phyloP scores from a whole-genome alignment of 1,284 basidiomycete species.

The Pseudozyma sp. region DNA sequence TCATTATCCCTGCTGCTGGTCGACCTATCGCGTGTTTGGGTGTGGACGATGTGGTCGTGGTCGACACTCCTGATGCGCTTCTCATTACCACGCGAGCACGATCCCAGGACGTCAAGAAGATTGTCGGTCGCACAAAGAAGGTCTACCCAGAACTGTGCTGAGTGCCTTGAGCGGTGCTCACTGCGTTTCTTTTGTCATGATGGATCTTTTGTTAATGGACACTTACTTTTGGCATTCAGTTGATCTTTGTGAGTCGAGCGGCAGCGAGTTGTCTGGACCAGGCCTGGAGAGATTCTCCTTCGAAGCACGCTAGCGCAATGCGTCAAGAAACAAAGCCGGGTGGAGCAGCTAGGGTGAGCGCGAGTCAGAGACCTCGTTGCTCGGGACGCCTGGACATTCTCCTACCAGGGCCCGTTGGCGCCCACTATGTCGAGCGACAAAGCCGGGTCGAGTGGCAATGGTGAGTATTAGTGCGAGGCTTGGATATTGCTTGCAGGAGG shows the following conservation, averaged over 20 bases:
- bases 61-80: conserved; percentile 67
- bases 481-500: too few relatives aligned
- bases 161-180: background rate
- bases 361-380: too few relatives aligned
- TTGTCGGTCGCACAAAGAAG: conserved; percentile 66
- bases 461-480: too few relatives aligned
- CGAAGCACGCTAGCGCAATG: too few relatives aligned
- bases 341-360: too few relatives aligned
- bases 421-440: too few relatives aligned
- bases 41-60: conserved; percentile 68
- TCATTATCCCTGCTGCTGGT: conserved; percentile 64
- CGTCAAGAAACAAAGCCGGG: too few relatives aligned
- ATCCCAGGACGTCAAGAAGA: conserved; percentile 68
- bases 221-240: background rate
- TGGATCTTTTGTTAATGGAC: background rate
- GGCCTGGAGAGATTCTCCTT: too few relatives aligned
- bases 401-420: too few relatives aligned
- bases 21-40: conserved; percentile 66
- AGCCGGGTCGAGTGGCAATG: too few relatives aligned
- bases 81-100: conserved; percentile 66
- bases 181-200: background rate
- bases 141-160: conserved; percentile 60
- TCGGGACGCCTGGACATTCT: too few relatives aligned
- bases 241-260: background rate
- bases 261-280: background rate